Conservation (phyloP, 257 asterid genomes). For the Solanum verrucosum region DNA sequence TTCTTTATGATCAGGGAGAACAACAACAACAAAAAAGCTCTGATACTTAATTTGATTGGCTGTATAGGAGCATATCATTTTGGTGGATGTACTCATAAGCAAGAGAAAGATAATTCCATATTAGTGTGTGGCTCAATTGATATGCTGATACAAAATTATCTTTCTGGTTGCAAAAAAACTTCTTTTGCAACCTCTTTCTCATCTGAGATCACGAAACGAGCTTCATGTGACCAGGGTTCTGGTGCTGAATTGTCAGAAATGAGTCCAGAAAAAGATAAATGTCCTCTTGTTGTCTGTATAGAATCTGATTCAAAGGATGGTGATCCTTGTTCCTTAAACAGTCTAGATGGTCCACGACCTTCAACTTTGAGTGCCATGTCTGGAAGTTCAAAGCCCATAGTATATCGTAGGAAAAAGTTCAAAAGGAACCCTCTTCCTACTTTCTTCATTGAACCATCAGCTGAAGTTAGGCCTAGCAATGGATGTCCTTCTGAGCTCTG, state of each 20-base stretch:
- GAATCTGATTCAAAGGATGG: slow-evolving; percentile 7
- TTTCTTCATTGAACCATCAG: slow-evolving; percentile 13
- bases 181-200: slow-evolving; percentile 2
- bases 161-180: slow-evolving; percentile 10
- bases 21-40: neutral
- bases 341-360: slow-evolving; percentile 5
- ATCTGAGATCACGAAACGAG: slow-evolving; percentile 6
- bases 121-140: slow-evolving; percentile 2
- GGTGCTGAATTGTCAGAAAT: slow-evolving; percentile 6
- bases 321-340: slow-evolving; percentile 6
- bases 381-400: slow-evolving; percentile 15
- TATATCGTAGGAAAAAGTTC: slow-evolving; percentile 22
- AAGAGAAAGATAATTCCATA: neutral
- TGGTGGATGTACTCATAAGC: neutral
- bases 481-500: slow-evolving; percentile 31
- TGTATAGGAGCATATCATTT: neutral
- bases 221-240: slow-evolving; percentile 4
- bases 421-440: slow-evolving; percentile 12
- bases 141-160: slow-evolving; percentile 9
- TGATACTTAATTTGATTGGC: neutral
- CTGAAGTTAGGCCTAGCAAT: slow-evolving; percentile 19
- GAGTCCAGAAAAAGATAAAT: slow-evolving; percentile 9
- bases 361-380: slow-evolving; percentile 14
- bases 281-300: neutral
- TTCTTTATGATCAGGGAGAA: neutral